These are phyloP conservation scores for Tripterygium wilfordii DNA, from an alignment of 177 flowering plant species.

Conservation along the genomic window DNA sequence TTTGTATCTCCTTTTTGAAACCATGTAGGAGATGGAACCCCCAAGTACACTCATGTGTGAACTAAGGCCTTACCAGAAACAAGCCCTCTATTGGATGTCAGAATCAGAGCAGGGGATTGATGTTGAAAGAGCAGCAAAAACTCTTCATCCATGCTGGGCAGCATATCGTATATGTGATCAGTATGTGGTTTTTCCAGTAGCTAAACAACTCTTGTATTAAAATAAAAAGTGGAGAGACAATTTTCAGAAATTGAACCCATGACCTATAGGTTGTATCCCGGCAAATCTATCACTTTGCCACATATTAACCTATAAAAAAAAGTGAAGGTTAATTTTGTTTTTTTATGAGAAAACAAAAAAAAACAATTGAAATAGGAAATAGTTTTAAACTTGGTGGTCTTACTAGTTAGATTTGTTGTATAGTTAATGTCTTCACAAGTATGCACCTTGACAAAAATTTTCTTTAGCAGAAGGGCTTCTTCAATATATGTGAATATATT, in stretches of 20 bases:
- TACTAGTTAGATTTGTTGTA: no score
- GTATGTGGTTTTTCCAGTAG: slow-evolving; percentile 39
- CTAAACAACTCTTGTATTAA: no score
- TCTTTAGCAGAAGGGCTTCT: slow-evolving; percentile 51
- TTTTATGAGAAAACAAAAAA: no score
- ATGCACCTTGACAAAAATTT: slow-evolving; percentile 3
- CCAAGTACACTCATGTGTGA: slow-evolving; percentile 52
- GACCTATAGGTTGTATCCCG: no score
- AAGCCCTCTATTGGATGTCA: slow-evolving; percentile 83
- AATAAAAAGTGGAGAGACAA: no score
- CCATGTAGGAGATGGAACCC: slow-evolving; percentile 65
- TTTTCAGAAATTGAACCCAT: no score
- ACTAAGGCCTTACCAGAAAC: slow-evolving; percentile 66
- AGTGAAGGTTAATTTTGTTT: no score
- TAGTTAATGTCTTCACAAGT: no score
- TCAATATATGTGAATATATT: slow-evolving; percentile 61
- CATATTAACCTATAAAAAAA: no score
- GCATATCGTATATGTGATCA: slow-evolving; percentile 56
- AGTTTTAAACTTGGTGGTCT: no score
- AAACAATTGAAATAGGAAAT: no score
- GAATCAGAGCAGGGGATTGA: slow-evolving; percentile 55
- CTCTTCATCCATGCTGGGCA: slow-evolving; percentile 80
- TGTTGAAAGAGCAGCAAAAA: slow-evolving; percentile 48
- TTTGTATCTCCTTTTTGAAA: neutral
- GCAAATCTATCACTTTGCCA: no score